Evolutionary conservation across 2,329 filamentous ascomycete genomes (phyloP).

Genomic region (Tolypocladium nubicola): DNA sequence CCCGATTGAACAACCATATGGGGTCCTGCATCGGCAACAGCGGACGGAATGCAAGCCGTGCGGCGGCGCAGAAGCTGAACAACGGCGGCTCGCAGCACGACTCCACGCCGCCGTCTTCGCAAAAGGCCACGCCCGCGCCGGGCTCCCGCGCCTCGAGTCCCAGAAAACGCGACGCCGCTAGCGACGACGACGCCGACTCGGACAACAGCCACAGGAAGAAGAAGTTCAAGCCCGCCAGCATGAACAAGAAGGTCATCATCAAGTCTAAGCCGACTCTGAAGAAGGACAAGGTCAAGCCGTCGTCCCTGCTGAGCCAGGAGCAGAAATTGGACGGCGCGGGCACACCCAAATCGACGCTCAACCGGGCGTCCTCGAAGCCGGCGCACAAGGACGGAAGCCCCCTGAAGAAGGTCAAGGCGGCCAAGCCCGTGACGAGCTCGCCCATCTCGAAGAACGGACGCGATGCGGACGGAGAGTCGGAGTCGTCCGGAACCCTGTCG

Average conservation of each 20-base stretch:
- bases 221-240: conserved; percentile 36
- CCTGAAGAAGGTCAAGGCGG: conserved; percentile 30
- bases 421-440: conserved; percentile 37
- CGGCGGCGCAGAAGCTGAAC: conserved; percentile 52
- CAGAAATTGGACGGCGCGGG: conserved; percentile 26
- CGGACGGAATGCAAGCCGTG: conserved; percentile 50
- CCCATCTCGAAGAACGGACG: conserved; percentile 39
- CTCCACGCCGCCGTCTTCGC: conserved; percentile 49
- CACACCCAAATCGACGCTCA: conserved; percentile 10
- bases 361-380: conserved; percentile 18
- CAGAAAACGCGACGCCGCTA: conserved; percentile 42
- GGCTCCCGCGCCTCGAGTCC: conserved; percentile 43
- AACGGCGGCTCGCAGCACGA: conserved; percentile 46
- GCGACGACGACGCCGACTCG: conserved; percentile 44
- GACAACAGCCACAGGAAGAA: conserved; percentile 46
- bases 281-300: conserved; percentile 45
- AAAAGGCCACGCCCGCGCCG: conserved; percentile 50
- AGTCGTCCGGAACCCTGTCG: conserved; percentile 45
- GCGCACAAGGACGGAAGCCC: conserved; percentile 26
- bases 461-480: conserved; percentile 40
- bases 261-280: conserved; percentile 41
- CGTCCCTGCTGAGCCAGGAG: conserved; percentile 39
- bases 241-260: conserved; percentile 43
- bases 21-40: conserved; percentile 57
- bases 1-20: conserved; percentile 58